phyloP scores from a whole-genome alignment of 1,139 yeast genomes.

The Scheffersomyces cryptocercus region DNA sequence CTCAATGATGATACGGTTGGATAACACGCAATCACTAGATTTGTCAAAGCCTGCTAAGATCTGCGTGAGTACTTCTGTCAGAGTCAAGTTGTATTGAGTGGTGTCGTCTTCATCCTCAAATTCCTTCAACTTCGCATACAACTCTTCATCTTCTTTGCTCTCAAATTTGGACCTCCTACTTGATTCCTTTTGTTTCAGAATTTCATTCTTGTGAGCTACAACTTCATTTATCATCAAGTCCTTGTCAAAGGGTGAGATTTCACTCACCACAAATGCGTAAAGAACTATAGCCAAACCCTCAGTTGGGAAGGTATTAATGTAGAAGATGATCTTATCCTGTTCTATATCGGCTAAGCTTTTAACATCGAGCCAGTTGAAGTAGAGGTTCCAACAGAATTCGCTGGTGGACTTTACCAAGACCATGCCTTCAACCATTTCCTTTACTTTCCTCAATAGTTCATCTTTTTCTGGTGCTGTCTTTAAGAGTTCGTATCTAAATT shows the following conservation, averaged over 20 bases:
- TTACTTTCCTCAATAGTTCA: constrained; percentile 41
- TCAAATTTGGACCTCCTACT: constrained; percentile 2
- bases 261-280: constrained; percentile 63
- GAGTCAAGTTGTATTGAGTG: constrained; percentile 25
- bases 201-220: constrained; percentile 9
- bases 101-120: constrained; percentile 18
- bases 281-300: constrained; percentile 67
- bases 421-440: constrained; percentile 69
- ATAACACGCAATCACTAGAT: constrained; percentile 53
- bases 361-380: constrained; percentile 76
- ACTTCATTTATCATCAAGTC: constrained; percentile 12
- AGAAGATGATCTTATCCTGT: constrained; percentile 45
- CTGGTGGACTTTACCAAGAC: constrained; percentile 61
- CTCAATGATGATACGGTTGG: constrained; percentile 63
- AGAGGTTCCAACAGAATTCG: constrained; percentile 69
- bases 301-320: constrained; percentile 56
- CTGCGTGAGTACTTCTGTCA: constrained; percentile 55
- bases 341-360: constrained; percentile 51
- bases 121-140: constrained; percentile 16
- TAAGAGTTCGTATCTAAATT: constrained; percentile 57
- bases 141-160: constrained; percentile 8
- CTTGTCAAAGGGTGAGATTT: constrained; percentile 59
- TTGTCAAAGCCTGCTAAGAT: constrained; percentile 56
- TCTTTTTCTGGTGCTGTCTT: constrained; percentile 42
- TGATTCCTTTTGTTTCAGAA: constrained; percentile 6